These are phyloP conservation scores for Cucumis hystrix DNA, from an alignment of 306 rosid genomes.

Conservation along the genomic window DNA sequence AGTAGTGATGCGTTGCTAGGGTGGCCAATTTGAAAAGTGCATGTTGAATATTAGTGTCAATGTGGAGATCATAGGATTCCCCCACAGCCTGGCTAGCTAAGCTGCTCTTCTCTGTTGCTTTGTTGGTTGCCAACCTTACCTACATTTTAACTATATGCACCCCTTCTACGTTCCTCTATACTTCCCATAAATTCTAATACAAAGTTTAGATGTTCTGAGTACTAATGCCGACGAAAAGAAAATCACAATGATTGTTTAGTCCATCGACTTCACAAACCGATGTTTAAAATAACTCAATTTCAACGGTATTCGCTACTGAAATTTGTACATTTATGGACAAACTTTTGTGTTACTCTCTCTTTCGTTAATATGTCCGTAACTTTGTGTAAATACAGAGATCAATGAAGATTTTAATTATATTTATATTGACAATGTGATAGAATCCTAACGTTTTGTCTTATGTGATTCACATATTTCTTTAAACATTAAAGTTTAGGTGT, in stretches of 20 bases:
- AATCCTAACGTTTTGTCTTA: background rate
- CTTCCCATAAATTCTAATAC: background rate
- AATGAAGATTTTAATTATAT: too few species aligned
- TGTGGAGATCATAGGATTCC: background rate
- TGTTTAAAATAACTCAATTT: too few species aligned
- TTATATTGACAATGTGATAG: background rate
- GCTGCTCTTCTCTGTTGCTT: background rate
- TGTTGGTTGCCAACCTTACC: background rate
- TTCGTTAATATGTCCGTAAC: too few species aligned
- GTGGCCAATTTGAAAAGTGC: background rate
- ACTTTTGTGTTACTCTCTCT: too few species aligned
- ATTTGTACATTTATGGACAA: too few species aligned
- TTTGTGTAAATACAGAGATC: background rate
- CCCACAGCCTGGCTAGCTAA: background rate
- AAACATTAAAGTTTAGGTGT: background rate
- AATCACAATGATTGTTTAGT: too few species aligned
- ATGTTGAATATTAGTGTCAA: background rate
- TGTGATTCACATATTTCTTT: background rate
- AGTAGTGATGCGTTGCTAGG: background rate
- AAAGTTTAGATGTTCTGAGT: background rate
- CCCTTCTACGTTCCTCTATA: background rate
- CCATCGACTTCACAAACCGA: too few species aligned
- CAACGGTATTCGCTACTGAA: too few species aligned
- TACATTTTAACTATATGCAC: background rate
- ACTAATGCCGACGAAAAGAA: rapidly evolving